Base-by-base conservation (phyloP, 768 basidiomycete species). In the Auriscalpium microsporum region DNA sequence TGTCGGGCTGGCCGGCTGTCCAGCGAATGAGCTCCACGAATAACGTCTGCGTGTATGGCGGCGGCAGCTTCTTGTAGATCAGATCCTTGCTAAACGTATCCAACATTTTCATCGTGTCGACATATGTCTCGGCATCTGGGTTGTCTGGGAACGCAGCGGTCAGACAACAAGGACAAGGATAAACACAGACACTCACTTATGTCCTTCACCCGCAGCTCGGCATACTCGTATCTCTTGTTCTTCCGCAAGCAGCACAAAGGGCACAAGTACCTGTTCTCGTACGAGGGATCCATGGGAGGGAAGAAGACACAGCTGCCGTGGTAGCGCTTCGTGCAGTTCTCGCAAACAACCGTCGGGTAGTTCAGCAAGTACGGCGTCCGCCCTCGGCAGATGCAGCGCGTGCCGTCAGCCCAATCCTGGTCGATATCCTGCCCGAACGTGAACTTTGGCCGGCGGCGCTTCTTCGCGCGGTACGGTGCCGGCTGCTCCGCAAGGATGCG, bases 321-420 rank as follows among this genome's bases (percentile, higher is more conserved):
- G 61, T 90, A 91, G 14, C 75, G 69, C 62, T 78, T 81, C 58
- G 69, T 74, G 70, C 90, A 92, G 0, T 69, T 65, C 48, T 83
- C 81, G 66, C 90, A 92, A 55, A 79, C 76, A 11, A 90, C 80
- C 21, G 76, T 75, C 4, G 82, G 82, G 63, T 82, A 83, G 58
- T 77, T 72, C 53, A 83, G 69, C 33, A 85, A 68, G 67, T 83
- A 85, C 8, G 69, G 63, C 3, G 81, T 86, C 34, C 80, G 77
- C 14, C 87, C 88, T 49, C 89, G 74, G 67, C 89, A 91, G 56
- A 91, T 86, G 69, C 89, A 91, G 28, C 88, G 79, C 28, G 88
- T 90, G 35, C 80, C 80, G 63, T 91, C 89, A 7, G 69, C 59
- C 80, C 86, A 88, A 62, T 90, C 85, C 33, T 74, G 68, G 65